Conservation (phyloP, 768 basidiomycete genomes). For the Coprinellus micaceus region DNA sequence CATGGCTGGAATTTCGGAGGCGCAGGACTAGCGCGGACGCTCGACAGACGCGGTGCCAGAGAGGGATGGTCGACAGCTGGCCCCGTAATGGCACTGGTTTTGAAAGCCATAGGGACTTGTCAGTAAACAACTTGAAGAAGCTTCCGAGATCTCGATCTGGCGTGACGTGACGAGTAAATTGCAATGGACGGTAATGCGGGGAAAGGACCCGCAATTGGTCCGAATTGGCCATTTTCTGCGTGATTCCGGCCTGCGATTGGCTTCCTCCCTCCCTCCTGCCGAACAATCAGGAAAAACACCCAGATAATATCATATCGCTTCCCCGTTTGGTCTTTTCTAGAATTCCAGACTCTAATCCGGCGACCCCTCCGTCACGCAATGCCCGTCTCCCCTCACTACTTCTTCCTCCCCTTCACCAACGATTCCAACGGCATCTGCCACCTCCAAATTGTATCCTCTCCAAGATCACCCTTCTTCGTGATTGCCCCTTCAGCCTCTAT, state of each 20-base stretch:
- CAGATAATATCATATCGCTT: slow-evolving; percentile 23
- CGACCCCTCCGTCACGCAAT: slow-evolving; percentile 11
- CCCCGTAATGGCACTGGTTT: slow-evolving; percentile 18
- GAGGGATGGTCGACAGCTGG: slow-evolving; percentile 9
- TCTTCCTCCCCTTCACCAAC: slow-evolving; percentile 5
- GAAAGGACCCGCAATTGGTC: slow-evolving; percentile 11
- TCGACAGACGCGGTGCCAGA: slow-evolving; percentile 7
- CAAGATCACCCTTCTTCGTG: not conserved
- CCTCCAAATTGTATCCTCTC: not conserved
- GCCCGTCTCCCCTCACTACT: slow-evolving; percentile 11
- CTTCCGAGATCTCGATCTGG: slow-evolving; percentile 27
- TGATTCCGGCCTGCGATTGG: slow-evolving; percentile 8
- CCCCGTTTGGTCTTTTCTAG: slow-evolving; percentile 29
- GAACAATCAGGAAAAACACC: slow-evolving; percentile 23
- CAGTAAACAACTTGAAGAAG: slow-evolving; percentile 14
- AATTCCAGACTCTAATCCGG: slow-evolving; percentile 18
- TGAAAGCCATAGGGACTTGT: slow-evolving; percentile 20
- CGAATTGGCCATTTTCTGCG: slow-evolving; percentile 9
- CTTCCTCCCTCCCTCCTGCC: slow-evolving; percentile 17
- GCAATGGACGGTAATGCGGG: slow-evolving; percentile 13
- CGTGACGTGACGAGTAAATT: slow-evolving; percentile 32
- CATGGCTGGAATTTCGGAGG: slow-evolving; percentile 14
- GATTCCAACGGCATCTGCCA: slow-evolving; percentile 5
- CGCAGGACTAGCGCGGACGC: slow-evolving; percentile 2
- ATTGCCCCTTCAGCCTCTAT: not conserved